Evolutionary conservation across 208 protist species (phyloP).

Genomic region (Trypanosoma melophagium): DNA sequence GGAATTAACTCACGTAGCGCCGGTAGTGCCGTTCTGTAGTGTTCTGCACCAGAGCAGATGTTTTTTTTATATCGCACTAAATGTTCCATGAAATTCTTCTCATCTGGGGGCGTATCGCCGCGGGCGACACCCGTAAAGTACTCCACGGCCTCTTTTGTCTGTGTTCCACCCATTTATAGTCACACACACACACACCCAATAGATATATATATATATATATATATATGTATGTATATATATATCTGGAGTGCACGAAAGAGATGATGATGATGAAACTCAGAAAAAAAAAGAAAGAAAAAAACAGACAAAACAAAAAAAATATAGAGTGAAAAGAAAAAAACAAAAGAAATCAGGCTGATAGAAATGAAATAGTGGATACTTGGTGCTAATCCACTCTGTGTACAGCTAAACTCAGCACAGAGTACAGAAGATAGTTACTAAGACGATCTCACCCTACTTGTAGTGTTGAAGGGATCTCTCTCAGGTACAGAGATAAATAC

Average conservation of each 20-base stretch:
- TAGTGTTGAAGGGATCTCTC: constrained; percentile 9
- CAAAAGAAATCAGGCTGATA: background rate
- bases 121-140: constrained; percentile 44
- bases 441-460: no score
- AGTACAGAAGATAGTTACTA: no score
- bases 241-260: background rate
- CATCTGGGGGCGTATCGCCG: constrained; percentile 23
- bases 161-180: constrained; percentile 27
- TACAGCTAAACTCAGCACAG: no score
- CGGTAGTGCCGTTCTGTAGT: constrained; percentile 41
- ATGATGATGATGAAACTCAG: no score
- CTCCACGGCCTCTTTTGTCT: constrained; percentile 48
- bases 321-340: background rate
- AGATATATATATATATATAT: no score
- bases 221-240: background rate
- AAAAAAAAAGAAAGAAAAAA: background rate
- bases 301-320: background rate
- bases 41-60: constrained; percentile 53
- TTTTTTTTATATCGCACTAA: constrained; percentile 35
- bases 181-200: constrained; percentile 40
- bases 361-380: background rate
- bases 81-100: constrained; percentile 43
- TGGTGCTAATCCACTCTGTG: no score
- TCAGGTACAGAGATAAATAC: background rate
- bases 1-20: constrained; percentile 37